Evolutionary conservation across 1,139 yeast genomes (phyloP).

Genomic region (Diutina rugosa): DNA sequence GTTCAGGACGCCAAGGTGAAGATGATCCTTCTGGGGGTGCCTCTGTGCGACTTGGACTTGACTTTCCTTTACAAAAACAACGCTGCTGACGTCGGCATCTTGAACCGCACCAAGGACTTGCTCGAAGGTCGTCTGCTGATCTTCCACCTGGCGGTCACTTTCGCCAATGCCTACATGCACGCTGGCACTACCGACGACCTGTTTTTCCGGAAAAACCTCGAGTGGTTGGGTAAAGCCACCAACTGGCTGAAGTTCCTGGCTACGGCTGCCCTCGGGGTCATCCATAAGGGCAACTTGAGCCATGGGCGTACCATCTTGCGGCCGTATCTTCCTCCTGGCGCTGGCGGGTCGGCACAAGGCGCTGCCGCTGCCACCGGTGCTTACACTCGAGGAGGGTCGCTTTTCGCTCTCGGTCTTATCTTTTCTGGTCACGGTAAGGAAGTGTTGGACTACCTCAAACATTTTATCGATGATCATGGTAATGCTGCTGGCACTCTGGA

Average conservation of each 20-base stretch:
- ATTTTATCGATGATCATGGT: conserved; percentile 58
- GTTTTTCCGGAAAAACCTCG: conserved; percentile 79
- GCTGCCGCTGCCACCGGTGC: conserved; percentile 57
- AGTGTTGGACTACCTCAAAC: conserved; percentile 67
- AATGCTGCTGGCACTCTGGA: conserved; percentile 59
- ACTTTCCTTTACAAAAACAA: conserved; percentile 81
- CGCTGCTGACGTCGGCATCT: conserved; percentile 72
- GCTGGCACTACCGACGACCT: conserved; percentile 96
- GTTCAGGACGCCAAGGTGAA: conserved; percentile 37
- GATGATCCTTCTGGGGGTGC: conserved; percentile 78
- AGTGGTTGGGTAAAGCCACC: conserved; percentile 94
- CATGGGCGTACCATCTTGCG: conserved; percentile 81
- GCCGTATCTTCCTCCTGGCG: conserved; percentile 62
- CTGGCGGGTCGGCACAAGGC: neutral
- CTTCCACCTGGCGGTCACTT: conserved; percentile 92
- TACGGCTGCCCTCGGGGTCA: conserved; percentile 96
- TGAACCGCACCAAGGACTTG: conserved; percentile 68
- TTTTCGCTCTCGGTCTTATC: conserved; percentile 85
- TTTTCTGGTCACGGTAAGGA: conserved; percentile 96
- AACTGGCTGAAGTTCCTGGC: conserved; percentile 98
- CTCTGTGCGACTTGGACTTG: conserved; percentile 86
- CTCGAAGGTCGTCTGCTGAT: conserved; percentile 89
- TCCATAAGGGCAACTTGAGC: conserved; percentile 86
- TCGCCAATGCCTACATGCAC: conserved; percentile 89
- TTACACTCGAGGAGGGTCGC: conserved; percentile 92